phyloP scores from a whole-genome alignment of 148 eudicot genomes.

The Cornus kousa region DNA sequence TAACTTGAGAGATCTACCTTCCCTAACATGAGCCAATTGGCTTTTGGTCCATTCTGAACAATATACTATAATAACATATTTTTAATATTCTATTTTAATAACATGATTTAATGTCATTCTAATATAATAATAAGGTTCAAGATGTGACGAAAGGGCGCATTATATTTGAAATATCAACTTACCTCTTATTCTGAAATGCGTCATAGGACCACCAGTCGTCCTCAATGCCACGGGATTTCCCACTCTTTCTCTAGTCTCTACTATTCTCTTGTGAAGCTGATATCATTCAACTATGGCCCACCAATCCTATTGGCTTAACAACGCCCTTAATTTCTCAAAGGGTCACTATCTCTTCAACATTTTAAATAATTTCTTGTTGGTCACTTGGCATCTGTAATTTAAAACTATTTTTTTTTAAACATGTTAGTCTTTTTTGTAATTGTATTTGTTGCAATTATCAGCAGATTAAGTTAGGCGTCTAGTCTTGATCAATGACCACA shows the following conservation, averaged over 20 bases:
- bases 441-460: not conserved
- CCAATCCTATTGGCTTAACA: not conserved
- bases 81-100: not conserved
- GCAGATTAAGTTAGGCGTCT: not conserved
- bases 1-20: not conserved
- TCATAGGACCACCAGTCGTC: not conserved
- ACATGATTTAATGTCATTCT: not conserved
- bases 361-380: not conserved
- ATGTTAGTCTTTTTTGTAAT: not conserved
- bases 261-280: not conserved
- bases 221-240: not conserved
- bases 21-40: not conserved
- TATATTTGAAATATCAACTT: not conserved
- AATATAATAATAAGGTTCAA: not conserved
- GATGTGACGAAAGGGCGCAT: not conserved
- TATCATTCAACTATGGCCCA: not conserved
- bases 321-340: slow-evolving; percentile 3
- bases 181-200: not conserved
- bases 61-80: not conserved
- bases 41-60: not conserved
- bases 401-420: not conserved
- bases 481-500: not conserved
- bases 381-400: not conserved
- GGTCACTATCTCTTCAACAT: not conserved
- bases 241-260: too few relatives aligned